phyloP scores from a whole-genome alignment of 331 rosid species.

The Rosa hybrid region DNA sequence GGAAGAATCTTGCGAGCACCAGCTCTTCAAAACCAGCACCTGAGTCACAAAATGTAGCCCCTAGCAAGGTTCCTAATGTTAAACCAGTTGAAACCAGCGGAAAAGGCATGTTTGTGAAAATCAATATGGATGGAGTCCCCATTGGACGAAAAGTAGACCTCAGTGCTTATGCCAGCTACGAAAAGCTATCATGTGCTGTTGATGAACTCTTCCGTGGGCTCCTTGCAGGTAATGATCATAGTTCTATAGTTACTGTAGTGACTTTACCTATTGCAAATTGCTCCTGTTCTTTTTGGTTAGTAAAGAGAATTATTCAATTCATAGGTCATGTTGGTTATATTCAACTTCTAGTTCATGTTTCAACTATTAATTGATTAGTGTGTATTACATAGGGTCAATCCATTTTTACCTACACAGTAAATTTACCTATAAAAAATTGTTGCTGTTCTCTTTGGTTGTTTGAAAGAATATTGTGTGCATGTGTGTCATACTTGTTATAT shows the following conservation, averaged over 20 bases:
- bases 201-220: slow-evolving; percentile 84
- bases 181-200: slow-evolving; percentile 73
- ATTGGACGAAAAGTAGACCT: slow-evolving; percentile 96
- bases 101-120: slow-evolving; percentile 84
- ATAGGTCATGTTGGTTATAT: not conserved
- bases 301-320: not conserved
- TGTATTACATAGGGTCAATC: not conserved
- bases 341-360: not conserved
- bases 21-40: slow-evolving; percentile 50
- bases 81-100: slow-evolving; percentile 43
- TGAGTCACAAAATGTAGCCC: slow-evolving; percentile 38
- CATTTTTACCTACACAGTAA: not conserved
- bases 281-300: not conserved
- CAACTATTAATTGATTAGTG: not conserved
- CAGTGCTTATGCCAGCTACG: slow-evolving; percentile 67
- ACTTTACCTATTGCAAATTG: not conserved
- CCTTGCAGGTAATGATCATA: slow-evolving; percentile 59
- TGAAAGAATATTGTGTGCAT: not conserved
- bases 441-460: not conserved
- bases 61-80: slow-evolving; percentile 39
- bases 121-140: slow-evolving; percentile 96
- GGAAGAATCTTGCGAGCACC: slow-evolving; percentile 72
- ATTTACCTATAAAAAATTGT: not conserved
- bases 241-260: not conserved
- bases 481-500: not conserved